Conservation (phyloP, 192 early-diverging fungal genomes). For the Ambispora gerdemannii region DNA sequence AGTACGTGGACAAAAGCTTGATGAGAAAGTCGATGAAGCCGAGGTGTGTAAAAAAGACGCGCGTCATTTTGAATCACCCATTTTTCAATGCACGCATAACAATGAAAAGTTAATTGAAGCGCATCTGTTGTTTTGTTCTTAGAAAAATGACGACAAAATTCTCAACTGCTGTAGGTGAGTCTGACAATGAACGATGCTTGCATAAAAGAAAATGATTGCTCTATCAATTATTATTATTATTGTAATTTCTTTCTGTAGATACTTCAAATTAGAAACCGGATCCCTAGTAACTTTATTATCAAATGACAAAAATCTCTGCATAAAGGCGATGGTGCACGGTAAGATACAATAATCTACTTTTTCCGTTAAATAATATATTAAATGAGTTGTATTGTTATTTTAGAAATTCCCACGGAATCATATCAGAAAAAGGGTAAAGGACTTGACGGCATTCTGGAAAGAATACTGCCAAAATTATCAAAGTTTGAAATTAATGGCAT, state of each 20-base stretch:
- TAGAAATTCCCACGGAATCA: constrained; percentile 16
- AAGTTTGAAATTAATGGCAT: too few relatives aligned
- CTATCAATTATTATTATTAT: not conserved
- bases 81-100: too few relatives aligned
- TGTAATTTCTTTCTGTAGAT: constrained; percentile 21
- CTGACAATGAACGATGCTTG: not conserved
- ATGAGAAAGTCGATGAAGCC: constrained; percentile 40
- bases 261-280: constrained; percentile 31
- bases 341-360: not conserved
- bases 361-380: not conserved
- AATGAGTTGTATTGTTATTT: not conserved
- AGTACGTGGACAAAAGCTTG: constrained; percentile 50
- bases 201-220: not conserved
- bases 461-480: constrained; percentile 2
- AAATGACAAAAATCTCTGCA: constrained; percentile 54
- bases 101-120: not conserved
- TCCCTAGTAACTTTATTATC: constrained; percentile 46
- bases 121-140: not conserved
- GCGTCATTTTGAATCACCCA: too few relatives aligned
- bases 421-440: not conserved
- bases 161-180: constrained; percentile 56
- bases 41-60: constrained; percentile 9
- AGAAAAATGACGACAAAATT: constrained; percentile 55
- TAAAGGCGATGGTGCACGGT: constrained; percentile 57
- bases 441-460: constrained; percentile 16